Evolutionary conservation across 2,329 filamentous ascomycete genomes (phyloP), one percentile per base, ranked within the genome.

Genomic region (Penicillium sp.): DNA sequence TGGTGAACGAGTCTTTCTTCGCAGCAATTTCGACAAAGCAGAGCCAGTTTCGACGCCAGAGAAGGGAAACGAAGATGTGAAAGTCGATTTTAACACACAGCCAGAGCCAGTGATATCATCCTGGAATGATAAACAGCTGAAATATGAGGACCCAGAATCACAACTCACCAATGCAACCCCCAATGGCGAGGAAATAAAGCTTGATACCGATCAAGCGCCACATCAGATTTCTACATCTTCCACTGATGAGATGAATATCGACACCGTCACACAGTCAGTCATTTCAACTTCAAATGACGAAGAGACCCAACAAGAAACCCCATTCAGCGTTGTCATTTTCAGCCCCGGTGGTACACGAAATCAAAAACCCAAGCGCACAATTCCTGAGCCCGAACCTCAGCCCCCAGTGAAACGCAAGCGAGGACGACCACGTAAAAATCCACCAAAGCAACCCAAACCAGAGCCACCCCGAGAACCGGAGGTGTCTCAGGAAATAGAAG

Each of bases 1-100:
- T 44, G 76, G 75, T 6, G 69, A 72, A 47, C 70, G 72, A 17
- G 64, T 74, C 25, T 71, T 76, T 55, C 66, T 76, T 39, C 59
- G 61, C 23, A 52, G 59, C 44, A 44, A 27, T 19, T 31, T 52
- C n/a, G n/a, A 17, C 43, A 36, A 56, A 35, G 27, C 19, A 6
- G 50, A 57, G 4, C 43, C 45, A 15, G 31, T 23, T 31, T 48
- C 17, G 1, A 49, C 57, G 25, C n/a, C 47, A 27, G 49, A 56
- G 23, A 29, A 49, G 12, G 38, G 25, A 21, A 42, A 50, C 13
- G 23, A 35, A 15, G 31, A 58, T 23, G 12, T 10, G 6, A 35
- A 52, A 56, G 15, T 17, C 19, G 45, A 27, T 9, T 4, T 45
- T 7, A 21, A 45, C 7, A 36, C 21, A 45, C 31, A 49, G 19